Evolutionary conservation across 257 asterid genomes (phyloP).

Genomic region (Leonotis leonurus): DNA sequence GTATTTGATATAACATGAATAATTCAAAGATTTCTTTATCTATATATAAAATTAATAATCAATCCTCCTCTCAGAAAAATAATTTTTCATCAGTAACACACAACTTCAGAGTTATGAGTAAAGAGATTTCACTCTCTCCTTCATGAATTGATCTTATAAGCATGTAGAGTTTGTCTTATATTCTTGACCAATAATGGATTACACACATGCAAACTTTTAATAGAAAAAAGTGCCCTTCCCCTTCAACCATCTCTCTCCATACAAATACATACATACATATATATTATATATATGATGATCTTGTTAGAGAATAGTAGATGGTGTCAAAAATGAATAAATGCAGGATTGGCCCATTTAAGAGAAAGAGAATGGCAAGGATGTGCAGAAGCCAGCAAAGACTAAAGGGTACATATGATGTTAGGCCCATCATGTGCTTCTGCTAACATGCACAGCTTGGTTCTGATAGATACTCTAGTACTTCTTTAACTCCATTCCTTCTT

Average conservation of each 20-base stretch:
- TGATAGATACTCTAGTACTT: conserved; percentile 32
- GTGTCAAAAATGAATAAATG: conserved; percentile 40
- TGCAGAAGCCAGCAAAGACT: conserved; percentile 39
- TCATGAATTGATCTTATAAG: conserved; percentile 14
- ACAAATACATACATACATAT: too few relatives aligned
- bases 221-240: background rate
- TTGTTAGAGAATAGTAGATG: background rate
- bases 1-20: too few relatives aligned
- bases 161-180: conserved; percentile 27
- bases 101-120: too few relatives aligned
- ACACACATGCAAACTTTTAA: conserved; percentile 1
- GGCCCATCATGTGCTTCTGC: conserved; percentile 52
- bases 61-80: too few relatives aligned
- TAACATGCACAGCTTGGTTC: conserved; percentile 39
- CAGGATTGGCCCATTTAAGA: conserved; percentile 43
- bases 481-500: background rate
- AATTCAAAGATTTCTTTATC: too few relatives aligned
- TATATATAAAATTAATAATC: too few relatives aligned
- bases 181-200: conserved; percentile 7
- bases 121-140: too few relatives aligned
- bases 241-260: background rate
- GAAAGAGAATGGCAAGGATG: conserved; percentile 29
- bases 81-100: too few relatives aligned
- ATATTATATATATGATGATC: too few relatives aligned
- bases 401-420: conserved; percentile 31